A percentile compares a stretch with the other conserved stretches of the same genome.
Evolutionary conservation across 2,329 filamentous ascomycete species (phyloP).

Genomic region (Exophiala sideris): DNA sequence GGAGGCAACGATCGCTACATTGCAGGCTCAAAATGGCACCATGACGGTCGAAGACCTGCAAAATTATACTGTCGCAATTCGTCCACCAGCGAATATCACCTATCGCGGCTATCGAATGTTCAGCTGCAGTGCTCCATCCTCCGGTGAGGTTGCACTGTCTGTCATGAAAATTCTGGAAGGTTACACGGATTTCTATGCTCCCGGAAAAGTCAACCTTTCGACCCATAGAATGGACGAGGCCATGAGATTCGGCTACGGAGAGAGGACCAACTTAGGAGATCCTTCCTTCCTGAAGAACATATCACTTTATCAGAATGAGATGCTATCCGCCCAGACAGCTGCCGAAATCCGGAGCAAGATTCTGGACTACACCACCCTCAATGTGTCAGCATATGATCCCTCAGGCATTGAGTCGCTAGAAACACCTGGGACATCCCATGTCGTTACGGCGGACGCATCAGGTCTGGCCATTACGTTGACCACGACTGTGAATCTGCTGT

Average conservation of each 20-base stretch:
- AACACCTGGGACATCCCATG: constrained; percentile 55
- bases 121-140: constrained; percentile 69
- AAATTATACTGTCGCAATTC: constrained; percentile 66
- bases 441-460: constrained; percentile 63
- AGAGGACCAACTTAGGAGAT: constrained; percentile 76
- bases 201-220: constrained; percentile 60
- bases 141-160: constrained; percentile 70
- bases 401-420: constrained; percentile 62
- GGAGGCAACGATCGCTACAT: constrained; percentile 65
- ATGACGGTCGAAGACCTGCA: constrained; percentile 78
- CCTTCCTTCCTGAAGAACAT: constrained; percentile 68
- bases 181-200: constrained; percentile 62
- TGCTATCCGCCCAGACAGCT: constrained; percentile 63
- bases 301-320: constrained; percentile 59
- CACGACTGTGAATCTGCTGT: constrained; percentile 83
- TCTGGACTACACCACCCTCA: constrained; percentile 66
- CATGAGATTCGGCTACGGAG: constrained; percentile 82
- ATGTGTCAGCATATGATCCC: constrained; percentile 72
- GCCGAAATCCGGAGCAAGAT: constrained; percentile 63
- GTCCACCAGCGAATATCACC: constrained; percentile 60
- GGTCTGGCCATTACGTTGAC: constrained; percentile 79
- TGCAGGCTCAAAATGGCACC: constrained; percentile 71
- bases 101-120: constrained; percentile 71
- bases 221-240: constrained; percentile 83
- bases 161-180: constrained; percentile 81